Base-by-base conservation (phyloP, 768 basidiomycete species). In the Russula lepida region DNA sequence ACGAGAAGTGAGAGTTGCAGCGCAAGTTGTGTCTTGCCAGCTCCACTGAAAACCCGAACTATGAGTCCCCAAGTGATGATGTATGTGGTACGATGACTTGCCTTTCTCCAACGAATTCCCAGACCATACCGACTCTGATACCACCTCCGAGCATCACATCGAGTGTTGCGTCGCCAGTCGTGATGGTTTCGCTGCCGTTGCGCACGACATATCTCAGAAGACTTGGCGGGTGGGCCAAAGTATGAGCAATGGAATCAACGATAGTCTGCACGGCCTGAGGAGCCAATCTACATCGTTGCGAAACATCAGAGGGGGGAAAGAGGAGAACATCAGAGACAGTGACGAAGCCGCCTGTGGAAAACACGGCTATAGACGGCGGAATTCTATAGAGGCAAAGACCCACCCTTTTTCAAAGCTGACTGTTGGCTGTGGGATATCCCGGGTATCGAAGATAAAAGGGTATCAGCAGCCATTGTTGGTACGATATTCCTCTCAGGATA, bases 11-110 rank as follows among this genome's bases (percentile, higher is more conserved):
- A 83, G 21, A 92, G 79, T 66, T 95, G 93, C 15, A 99, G 77
- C 4, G 88, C 89, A 5, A 98, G 73, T 68, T 98, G 94, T 0
- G 93, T 93, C 75, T 99, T 99, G 41, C 97, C 97, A 28, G 95
- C 85, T 25, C 93, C 87, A 70, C 97, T 99, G 70, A 17, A 39
- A 23, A 46, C 32, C 37, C 25, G 15, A 28, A 28, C 17, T 50
- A 47, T 27, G 13, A 27, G 46, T 47, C 25, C 23, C 46, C 23
- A 13, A 6, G 6, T 15, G 25, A 12, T 27, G 13, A 27, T 47
- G 15, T 27, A 47, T 47, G 46, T 27, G 47, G 25, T 46, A 37
- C 21, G 27, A 30, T 54, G 23, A 69, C 74, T 63, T 71, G 93
- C 94, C 92, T 91, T 78, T 95, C 91, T 28, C 94, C 94, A 13